phyloP scores from a whole-genome alignment of 2,329 filamentous ascomycete species.

The Hymenoscyphus infarciens region DNA sequence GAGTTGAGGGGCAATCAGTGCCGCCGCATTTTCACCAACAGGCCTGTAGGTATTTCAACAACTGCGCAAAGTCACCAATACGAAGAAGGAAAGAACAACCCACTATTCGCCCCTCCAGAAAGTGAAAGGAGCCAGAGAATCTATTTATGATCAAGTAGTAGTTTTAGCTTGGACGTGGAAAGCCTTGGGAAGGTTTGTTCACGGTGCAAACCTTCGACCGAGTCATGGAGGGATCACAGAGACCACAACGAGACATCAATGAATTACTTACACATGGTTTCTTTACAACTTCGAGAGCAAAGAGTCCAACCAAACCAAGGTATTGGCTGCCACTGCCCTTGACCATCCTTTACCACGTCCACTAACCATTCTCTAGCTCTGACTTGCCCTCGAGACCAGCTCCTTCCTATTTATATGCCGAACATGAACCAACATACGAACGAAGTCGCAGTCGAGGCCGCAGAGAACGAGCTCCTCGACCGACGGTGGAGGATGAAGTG shows the following conservation, averaged over 20 bases:
- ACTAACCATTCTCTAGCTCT: slow-evolving; percentile 11
- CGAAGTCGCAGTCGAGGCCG: slow-evolving; percentile 24
- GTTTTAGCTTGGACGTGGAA: not conserved
- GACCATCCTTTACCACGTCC: not conserved
- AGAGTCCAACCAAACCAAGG: slow-evolving; percentile 30
- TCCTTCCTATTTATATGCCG: slow-evolving; percentile 13
- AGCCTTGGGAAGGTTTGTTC: slow-evolving; percentile 5
- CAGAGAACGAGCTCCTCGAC: slow-evolving; percentile 38
- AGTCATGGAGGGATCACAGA: slow-evolving; percentile 17
- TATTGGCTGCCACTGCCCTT: slow-evolving; percentile 18
- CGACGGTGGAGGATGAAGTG: slow-evolving; percentile 67
- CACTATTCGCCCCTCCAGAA: not conserved
- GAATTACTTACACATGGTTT: slow-evolving; percentile 47
- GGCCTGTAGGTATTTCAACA: not conserved
- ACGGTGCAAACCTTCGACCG: not conserved
- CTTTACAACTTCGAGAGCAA: slow-evolving; percentile 46
- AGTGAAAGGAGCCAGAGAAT: not conserved
- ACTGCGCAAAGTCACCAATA: slow-evolving; percentile 1
- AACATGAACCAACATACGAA: slow-evolving; percentile 12
- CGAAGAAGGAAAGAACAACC: not conserved
- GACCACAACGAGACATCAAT: slow-evolving; percentile 38
- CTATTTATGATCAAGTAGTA: not conserved
- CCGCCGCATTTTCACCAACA: not conserved
- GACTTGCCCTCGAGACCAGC: slow-evolving; percentile 12
- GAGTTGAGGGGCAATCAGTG: slow-evolving; percentile 1